Evolutionary conservation across 148 eudicot genomes (phyloP).

Genomic region (Vaccinium macrocarpon): DNA sequence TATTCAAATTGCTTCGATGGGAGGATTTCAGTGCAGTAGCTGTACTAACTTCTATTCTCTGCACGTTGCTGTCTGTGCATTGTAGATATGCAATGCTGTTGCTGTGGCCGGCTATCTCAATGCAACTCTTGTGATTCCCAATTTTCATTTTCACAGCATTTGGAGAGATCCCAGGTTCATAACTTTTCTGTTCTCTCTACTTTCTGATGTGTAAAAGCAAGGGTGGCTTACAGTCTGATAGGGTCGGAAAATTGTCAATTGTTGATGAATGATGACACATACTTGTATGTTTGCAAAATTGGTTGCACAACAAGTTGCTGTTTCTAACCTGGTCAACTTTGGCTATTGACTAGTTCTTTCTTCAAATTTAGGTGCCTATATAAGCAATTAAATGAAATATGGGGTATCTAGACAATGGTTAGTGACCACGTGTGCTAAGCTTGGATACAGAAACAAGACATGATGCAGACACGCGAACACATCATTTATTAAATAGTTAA

Average conservation of each 20-base stretch:
- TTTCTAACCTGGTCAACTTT: background rate
- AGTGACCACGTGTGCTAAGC: background rate
- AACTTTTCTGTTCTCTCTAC: conserved; percentile 11
- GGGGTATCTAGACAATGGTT: background rate
- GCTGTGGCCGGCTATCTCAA: conserved; percentile 99
- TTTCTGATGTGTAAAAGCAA: background rate
- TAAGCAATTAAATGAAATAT: background rate
- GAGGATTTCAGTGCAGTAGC: conserved; percentile 7
- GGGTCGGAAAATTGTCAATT: background rate
- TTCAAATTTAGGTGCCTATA: background rate
- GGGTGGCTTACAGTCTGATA: conserved; percentile 13
- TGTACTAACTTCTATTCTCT: conserved; percentile 15
- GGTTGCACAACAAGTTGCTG: background rate
- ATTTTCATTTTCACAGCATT: conserved; percentile 96
- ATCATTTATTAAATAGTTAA: background rate
- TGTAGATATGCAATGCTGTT: conserved; percentile 96
- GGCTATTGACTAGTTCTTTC: background rate
- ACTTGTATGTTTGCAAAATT: background rate
- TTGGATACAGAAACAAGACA: background rate
- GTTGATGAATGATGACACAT: background rate
- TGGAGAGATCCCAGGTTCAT: conserved; percentile 98
- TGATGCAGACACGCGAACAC: background rate
- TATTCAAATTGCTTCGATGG: background rate
- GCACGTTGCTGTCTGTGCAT: conserved; percentile 10
- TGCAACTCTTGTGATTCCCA: conserved; percentile 93